A percentile compares a stretch with the other conserved stretches of the same genome.
phyloP scores from a whole-genome alignment of 768 basidiomycete genomes.

The Lentinula raphanica region DNA sequence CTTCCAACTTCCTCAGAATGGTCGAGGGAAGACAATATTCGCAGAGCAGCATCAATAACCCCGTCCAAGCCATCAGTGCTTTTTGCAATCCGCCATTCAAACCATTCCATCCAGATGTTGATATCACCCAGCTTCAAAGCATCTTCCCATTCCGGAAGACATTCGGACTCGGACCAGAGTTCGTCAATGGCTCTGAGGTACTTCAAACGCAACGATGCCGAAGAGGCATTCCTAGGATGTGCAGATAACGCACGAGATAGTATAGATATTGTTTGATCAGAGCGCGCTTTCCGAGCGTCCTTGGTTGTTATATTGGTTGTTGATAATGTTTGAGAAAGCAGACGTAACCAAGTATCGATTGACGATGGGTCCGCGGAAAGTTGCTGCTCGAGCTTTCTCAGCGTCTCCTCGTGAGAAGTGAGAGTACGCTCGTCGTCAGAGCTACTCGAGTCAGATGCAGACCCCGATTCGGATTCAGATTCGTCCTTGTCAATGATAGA shows the following conservation, averaged over 20 bases:
- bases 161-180: constrained; percentile 54
- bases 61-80: constrained; percentile 44
- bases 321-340: constrained; percentile 59
- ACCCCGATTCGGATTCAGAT: constrained; percentile 27
- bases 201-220: constrained; percentile 48
- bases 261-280: constrained; percentile 67
- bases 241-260: constrained; percentile 58
- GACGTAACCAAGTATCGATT: constrained; percentile 53
- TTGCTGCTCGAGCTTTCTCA: constrained; percentile 54
- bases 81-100: constrained; percentile 65
- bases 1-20: constrained; percentile 41
- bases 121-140: constrained; percentile 48
- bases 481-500: constrained; percentile 35
- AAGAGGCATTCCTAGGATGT: constrained; percentile 45
- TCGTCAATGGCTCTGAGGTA: constrained; percentile 73
- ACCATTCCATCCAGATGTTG: constrained; percentile 74
- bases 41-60: constrained; percentile 45
- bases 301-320: constrained; percentile 59
- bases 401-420: constrained; percentile 52
- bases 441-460: constrained; percentile 23
- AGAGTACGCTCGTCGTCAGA: constrained; percentile 35
- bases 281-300: constrained; percentile 61
- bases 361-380: constrained; percentile 48
- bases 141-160: constrained; percentile 64
- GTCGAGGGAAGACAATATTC: constrained; percentile 40